phyloP scores from a whole-genome alignment of 768 basidiomycete genomes.

The Lactarius tabidus region DNA sequence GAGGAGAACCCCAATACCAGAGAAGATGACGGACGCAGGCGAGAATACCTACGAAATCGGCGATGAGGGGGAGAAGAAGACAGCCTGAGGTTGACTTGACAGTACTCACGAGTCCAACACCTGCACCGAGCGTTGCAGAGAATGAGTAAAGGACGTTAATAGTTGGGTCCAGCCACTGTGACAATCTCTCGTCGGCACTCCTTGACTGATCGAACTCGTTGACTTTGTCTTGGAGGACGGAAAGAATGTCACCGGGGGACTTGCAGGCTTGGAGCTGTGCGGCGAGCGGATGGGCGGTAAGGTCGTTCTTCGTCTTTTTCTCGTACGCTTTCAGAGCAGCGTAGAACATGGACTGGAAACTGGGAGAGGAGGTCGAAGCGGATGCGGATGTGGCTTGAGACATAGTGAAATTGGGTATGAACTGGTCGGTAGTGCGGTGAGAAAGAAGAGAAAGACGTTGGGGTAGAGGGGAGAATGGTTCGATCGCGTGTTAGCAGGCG shows the following conservation, averaged over 20 bases:
- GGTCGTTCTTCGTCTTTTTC: neutral
- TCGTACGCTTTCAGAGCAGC: neutral
- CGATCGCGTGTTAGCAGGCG: too few species aligned
- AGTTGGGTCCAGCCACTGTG: neutral
- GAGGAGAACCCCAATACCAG: neutral
- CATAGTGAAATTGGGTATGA: neutral
- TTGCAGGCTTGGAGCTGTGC: neutral
- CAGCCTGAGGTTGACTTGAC: neutral
- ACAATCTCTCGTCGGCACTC: neutral
- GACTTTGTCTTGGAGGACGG: neutral
- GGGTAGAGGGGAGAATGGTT: too few species aligned
- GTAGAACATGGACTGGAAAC: neutral
- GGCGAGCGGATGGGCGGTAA: neutral
- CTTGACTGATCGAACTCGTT: neutral
- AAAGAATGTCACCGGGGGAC: neutral
- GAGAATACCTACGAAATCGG: neutral
- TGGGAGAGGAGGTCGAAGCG: too few species aligned
- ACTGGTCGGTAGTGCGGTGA: neutral
- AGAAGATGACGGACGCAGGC: neutral
- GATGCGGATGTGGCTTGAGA: neutral
- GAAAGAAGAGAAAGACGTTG: neutral
- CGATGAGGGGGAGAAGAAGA: neutral
- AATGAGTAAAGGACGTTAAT: neutral
- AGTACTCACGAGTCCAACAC: neutral
- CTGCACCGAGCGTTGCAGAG: neutral